These are phyloP conservation scores for Sporothrix protearum DNA, from an alignment of 2,329 filamentous ascomycete genomes.

Conservation along the genomic window DNA sequence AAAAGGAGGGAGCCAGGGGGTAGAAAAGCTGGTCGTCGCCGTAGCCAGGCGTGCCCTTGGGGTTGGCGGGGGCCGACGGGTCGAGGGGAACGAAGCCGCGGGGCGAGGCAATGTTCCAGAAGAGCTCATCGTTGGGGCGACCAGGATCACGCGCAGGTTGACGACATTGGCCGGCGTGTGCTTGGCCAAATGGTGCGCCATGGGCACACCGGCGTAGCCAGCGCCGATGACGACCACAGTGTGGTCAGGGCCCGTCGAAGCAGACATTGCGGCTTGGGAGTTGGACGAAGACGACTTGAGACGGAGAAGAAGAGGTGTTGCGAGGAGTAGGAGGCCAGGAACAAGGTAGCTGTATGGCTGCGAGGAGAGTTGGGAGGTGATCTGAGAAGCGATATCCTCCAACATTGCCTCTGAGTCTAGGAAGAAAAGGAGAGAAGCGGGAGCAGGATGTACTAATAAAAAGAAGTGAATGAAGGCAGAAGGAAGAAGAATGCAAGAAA, in stretches of 20 bases:
- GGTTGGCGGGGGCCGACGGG: constrained; percentile 29
- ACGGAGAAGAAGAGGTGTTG: constrained; percentile 20
- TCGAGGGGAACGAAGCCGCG: constrained; percentile 32
- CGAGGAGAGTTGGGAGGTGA: background rate
- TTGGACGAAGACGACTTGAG: background rate
- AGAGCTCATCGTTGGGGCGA: constrained; percentile 32
- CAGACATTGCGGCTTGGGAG: background rate
- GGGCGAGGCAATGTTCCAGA: constrained; percentile 30
- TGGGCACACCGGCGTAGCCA: constrained; percentile 44
- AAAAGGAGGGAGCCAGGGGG: constrained; percentile 49
- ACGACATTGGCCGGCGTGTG: constrained; percentile 40
- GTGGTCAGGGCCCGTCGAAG: constrained; percentile 26
- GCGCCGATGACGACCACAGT: constrained; percentile 51
- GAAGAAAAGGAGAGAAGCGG: background rate
- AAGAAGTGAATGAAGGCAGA: background rate
- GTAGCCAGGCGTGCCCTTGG: constrained; percentile 19
- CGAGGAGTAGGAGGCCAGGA: constrained; percentile 20
- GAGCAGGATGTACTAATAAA: background rate
- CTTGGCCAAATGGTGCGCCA: constrained; percentile 51
- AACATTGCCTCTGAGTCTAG: background rate
- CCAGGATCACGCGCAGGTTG: constrained; percentile 35
- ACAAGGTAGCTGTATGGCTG: constrained; percentile 22
- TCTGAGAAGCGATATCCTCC: constrained; percentile 4
- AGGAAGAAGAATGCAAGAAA: background rate
- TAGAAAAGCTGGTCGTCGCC: constrained; percentile 38